Evolutionary conservation across 2,329 filamentous ascomycete genomes (phyloP), one percentile per base, ranked within the genome.

Genomic region (Nemania sp.): DNA sequence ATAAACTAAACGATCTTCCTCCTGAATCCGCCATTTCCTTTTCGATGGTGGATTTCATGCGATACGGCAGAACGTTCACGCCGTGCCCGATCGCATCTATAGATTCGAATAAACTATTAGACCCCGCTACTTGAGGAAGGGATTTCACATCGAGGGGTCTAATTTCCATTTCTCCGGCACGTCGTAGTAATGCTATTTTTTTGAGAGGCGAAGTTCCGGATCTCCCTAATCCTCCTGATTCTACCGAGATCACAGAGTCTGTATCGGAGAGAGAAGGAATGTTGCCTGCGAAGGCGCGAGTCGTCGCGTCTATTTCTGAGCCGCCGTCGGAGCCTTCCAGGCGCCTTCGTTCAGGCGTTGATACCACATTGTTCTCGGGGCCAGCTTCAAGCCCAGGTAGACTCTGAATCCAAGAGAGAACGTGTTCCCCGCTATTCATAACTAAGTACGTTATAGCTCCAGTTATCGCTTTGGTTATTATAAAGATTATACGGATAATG

Each of bases 31-130:
- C 22, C 24, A n/a, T 20, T 22, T 56, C 41, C 35, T 56, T 56
- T 22, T 56, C 53, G n/a, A 56, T 56, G n/a, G 53, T 56, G 41
- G 53, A 41, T 32, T 56, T 56, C 53, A 56, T 41, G 32, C 26
- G 32, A 24, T 38, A 56, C 32, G 53, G 53, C 20, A 56, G 32
- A 41, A 56, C 41, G 53, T 56, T 56, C n/a, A 38, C 2, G 41
- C 53, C 29, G 53, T 32, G 32, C 18, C 53, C 32, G 41, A 56
- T 41, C 32, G 41, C n/a, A 41, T 13, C 53, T 18, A 56, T 56
- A 24, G 53, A 56, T 56, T 38, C 32, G 26, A 56, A 32, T 20
- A 56, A 56, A 56, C 26, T n/a, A 32, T 41, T 20, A 32, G 53
- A 35, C 32, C 53, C 53, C 32, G 53, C 32, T 38, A 56, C n/a